Base-by-base conservation (phyloP, 2,329 filamentous ascomycete genomes). In the Myriosclerotinia duriaeana region DNA sequence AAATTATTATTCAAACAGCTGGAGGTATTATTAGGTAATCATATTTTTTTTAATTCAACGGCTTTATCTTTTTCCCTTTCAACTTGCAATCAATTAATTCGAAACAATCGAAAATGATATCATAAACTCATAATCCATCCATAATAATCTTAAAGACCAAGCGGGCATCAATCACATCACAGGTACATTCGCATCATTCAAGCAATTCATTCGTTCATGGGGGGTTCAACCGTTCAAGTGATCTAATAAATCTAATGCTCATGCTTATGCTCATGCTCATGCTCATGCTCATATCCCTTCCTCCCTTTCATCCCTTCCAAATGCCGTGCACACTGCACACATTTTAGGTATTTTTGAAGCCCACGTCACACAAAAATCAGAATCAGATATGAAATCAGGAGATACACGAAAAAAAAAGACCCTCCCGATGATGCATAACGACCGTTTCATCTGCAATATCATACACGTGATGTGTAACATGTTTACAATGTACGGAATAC, bases 401-500 rank as follows among this genome's bases (percentile, higher is more conserved):
- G 11, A 46, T 22, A 9, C 56, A 36, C 42, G 30, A 48, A n/a
- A 8, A 59, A 17, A 36, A 36, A 22, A 53, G 36, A 63, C 22
- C 12, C 48, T 48, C 52, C 64, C 54, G 64, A 61, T 61, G 22
- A 65, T 65, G 64, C 64, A 65, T 26, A 60, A 42, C 15, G 48
- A 44, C 64, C 64, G 64, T 65, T 65, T 53, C 54, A 61, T 61
- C 56, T 65, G 64, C 55, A 42, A 61, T 53, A 53, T 53, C 36
- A 12, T 61, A 55, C 61, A 64, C 48, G 63, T 48, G 53, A 65
- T 26, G 42, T 46, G 30, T 34, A 34, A 5, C 6, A 6, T 12
- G n/a, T 14, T 20, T 34, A 11, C 26, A 14, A 15, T 34, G 26
- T 53, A 34, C 42, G 17, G 17, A 44, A 44, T 26, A 26, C 26